Evolutionary conservation across 2,329 filamentous ascomycete genomes (phyloP).

Genomic region (Simplicillium aogashimaense): DNA sequence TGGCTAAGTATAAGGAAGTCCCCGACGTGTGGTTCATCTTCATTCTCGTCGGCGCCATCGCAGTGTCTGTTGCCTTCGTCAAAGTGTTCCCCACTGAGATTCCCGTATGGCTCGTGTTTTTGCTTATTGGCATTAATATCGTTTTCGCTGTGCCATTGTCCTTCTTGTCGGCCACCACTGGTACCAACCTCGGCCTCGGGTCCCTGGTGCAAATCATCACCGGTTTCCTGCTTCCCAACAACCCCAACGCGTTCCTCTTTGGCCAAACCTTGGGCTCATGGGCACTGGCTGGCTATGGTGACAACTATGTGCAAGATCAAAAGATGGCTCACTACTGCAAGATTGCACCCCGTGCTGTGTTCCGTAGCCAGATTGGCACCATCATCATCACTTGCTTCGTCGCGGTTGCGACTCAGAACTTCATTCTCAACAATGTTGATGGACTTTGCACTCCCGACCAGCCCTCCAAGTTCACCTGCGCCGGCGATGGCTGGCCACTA

Average conservation of each 20-base stretch:
- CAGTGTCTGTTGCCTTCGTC: slow-evolving; percentile 18
- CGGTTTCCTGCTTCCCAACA: slow-evolving; percentile 12
- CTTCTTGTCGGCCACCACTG: slow-evolving; percentile 32
- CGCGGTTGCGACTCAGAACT: slow-evolving; percentile 32
- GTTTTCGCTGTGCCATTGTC: slow-evolving; percentile 32
- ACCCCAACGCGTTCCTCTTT: slow-evolving; percentile 12
- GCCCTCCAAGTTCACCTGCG: slow-evolving; percentile 35
- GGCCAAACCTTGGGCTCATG: slow-evolving; percentile 4
- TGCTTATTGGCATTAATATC: slow-evolving; percentile 20
- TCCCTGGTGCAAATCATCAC: slow-evolving; percentile 30
- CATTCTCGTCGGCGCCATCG: slow-evolving; percentile 22
- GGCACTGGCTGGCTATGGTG: slow-evolving; percentile 22
- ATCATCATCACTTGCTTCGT: slow-evolving; percentile 35
- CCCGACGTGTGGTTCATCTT: slow-evolving; percentile 37
- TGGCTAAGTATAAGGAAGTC: slow-evolving; percentile 31
- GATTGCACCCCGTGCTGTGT: slow-evolving; percentile 34
- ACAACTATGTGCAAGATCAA: slow-evolving; percentile 35
- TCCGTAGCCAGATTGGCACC: slow-evolving; percentile 34
- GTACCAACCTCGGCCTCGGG: slow-evolving; percentile 31
- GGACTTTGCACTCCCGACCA: slow-evolving; percentile 18
- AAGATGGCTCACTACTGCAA: slow-evolving; percentile 42
- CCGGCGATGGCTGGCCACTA: slow-evolving; percentile 35
- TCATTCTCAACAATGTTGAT: slow-evolving; percentile 26
- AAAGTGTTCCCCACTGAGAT: slow-evolving; percentile 13
- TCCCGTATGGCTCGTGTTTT: slow-evolving; percentile 14